Base-by-base conservation (phyloP, 192 early-diverging fungal species). In the Backusella tuberculispora region DNA sequence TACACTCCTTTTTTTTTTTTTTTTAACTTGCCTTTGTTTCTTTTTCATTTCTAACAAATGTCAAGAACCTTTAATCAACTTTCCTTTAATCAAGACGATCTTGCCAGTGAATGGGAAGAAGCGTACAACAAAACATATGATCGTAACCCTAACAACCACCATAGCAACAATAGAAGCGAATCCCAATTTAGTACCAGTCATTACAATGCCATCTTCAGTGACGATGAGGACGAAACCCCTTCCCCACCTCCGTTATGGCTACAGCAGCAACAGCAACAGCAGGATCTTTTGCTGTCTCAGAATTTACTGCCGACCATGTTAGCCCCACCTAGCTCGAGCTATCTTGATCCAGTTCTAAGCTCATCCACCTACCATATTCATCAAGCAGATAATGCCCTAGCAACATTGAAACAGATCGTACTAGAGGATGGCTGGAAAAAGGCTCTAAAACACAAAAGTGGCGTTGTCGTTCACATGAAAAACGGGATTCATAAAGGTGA, bases 361-460 rank as follows among this genome's bases (percentile, higher is more conserved):
- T 78, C 81, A 29, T 43, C 74, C 4, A 64, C 74, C 38, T 65
- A 85, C 66, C 84, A 89, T 68, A 78, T 87, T 17, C 78, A 86
- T 6, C 82, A 87, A 69, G 85, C 88, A 1, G 81, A 86, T 44
- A 80, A 77, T 44, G 84, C 88, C 0, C 75, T 89, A 40, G 10
- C 76, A 21, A 80, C 76, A 0, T 74, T 89, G 8, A 89, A 89
- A 48, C 76, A 71, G 1, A 74, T 85, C 15, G 76, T 80, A 5
- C 72, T 82, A 66, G 79, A 80, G n/a, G 37, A 50, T 9, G 85
- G 79, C 13, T 89, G 88, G 88, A 87, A 87, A 76, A 84, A 84
- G 60, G 83, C 84, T 34, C 50, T 85, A 19, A 86, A 85, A 10
- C 82, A 86, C 66, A 89, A 89, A 56, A 84, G 82, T 46, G 84